phyloP scores from a whole-genome alignment of 139 green algal genomes.

The Chlorella sp. region DNA sequence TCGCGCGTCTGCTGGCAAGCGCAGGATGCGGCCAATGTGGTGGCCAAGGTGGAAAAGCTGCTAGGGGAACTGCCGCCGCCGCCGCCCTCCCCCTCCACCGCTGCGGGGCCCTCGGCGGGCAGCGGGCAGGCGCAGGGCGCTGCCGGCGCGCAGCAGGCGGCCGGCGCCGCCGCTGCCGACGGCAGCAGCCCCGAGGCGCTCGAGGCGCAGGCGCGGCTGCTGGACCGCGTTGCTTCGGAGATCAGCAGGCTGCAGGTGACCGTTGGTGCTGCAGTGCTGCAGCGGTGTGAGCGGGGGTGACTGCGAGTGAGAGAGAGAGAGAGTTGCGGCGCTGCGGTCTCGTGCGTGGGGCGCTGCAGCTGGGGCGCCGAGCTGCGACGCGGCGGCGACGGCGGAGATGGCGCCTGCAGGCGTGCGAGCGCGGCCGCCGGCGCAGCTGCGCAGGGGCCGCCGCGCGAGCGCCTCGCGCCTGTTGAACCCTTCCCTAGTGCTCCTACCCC shows the following conservation, averaged over 20 bases:
- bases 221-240: slow-evolving; percentile 89
- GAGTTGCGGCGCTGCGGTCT: no score
- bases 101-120: no score
- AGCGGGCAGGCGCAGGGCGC: not conserved
- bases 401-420: no score
- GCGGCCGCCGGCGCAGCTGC: no score
- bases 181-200: slow-evolving; percentile 43
- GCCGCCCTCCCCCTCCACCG: not conserved
- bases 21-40: slow-evolving; percentile 77
- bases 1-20: not conserved
- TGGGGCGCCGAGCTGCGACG: no score
- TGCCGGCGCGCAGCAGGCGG: not conserved
- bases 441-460: no score
- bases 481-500: no score
- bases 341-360: no score
- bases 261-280: not conserved
- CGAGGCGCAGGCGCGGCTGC: slow-evolving; percentile 63
- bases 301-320: no score
- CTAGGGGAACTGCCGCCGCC: slow-evolving; percentile 67
- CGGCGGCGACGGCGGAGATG: no score
- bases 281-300: no score
- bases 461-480: no score
- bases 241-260: slow-evolving; percentile 81
- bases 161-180: not conserved
- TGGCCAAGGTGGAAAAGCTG: slow-evolving; percentile 96